Base-by-base conservation (phyloP, 768 basidiomycete species). In the Strobilomyces dryophilus region DNA sequence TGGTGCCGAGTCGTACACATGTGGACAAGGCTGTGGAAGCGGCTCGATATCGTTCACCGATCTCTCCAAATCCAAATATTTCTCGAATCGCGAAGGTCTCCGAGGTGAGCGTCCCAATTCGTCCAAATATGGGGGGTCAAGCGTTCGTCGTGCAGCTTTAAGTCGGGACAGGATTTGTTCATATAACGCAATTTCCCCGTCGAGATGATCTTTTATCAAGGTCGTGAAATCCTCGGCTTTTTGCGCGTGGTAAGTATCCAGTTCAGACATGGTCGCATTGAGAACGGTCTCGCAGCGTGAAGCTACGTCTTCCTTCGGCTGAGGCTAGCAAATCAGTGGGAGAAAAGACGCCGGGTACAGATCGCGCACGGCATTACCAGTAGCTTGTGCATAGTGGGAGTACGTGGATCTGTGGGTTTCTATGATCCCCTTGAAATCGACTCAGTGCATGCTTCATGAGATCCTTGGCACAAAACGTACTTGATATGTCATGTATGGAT, bases 251-350 rank as follows among this genome's bases (percentile, higher is more conserved):
- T 91, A 89, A 1, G 79, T 82, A 46, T 89, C 87, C 76, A 93
- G 83, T 73, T 94, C 91, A 1, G 92, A 89, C 83, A 92, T 85
- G 2, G 91, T 92, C 9, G 83, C 84, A 66, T 94, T 93, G 26
- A 95, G 72, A 8, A 92, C 89, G 0, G 92, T 93, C 70, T 95
- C 92, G 65, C 88, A 92, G 18, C 92, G 81, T 4, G 81, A 77
- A 2, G 83, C 82, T 56, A 85, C 70, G 17, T 87, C 84, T 45
- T 85, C 83, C 59, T 85, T 75, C 14, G 77, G 66, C 84, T 87
- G 63, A 27, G 8, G 4, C 14, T 27, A 10, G n/a, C 18, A 40
- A 29, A 24, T 60, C 18, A 52, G 56, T 52, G 12, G 45, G 27
- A 24, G 26, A 53, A 50, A 18, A 9, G 42, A 21, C 26, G 6